phyloP scores from a whole-genome alignment of 2,329 filamentous ascomycete species.

The Coniochaeta sp. region DNA sequence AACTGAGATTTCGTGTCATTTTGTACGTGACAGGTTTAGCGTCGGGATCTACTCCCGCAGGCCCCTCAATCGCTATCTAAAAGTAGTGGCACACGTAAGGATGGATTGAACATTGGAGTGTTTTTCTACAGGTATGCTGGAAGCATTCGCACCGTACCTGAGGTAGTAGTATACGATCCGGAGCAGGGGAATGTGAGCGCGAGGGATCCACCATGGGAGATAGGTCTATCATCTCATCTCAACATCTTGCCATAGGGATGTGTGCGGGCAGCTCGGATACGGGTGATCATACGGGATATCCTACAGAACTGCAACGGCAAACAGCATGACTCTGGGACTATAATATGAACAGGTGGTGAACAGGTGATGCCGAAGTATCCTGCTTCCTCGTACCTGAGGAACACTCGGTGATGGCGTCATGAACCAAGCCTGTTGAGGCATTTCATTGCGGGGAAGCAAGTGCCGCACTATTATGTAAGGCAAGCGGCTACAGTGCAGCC shows the following conservation, averaged over 20 bases:
- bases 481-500: background rate
- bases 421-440: constrained; percentile 1
- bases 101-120: background rate
- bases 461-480: background rate
- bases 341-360: too few relatives aligned
- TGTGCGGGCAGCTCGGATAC: background rate
- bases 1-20: background rate
- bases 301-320: too few relatives aligned
- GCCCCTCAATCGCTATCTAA: background rate
- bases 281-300: too few relatives aligned
- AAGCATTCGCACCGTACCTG: background rate
- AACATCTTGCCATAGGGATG: background rate
- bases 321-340: too few relatives aligned
- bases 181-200: background rate
- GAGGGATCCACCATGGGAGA: background rate
- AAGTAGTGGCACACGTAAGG: too few relatives aligned
- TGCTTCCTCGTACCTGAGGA: background rate
- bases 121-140: background rate
- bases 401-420: background rate
- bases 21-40: background rate
- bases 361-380: background rate
- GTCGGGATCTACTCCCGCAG: background rate
- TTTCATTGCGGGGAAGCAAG: background rate
- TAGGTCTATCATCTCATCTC: background rate
- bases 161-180: background rate